These are phyloP conservation scores for Boletellus emodensis DNA, from an alignment of 768 basidiomycete genomes.

Conservation along the genomic window DNA sequence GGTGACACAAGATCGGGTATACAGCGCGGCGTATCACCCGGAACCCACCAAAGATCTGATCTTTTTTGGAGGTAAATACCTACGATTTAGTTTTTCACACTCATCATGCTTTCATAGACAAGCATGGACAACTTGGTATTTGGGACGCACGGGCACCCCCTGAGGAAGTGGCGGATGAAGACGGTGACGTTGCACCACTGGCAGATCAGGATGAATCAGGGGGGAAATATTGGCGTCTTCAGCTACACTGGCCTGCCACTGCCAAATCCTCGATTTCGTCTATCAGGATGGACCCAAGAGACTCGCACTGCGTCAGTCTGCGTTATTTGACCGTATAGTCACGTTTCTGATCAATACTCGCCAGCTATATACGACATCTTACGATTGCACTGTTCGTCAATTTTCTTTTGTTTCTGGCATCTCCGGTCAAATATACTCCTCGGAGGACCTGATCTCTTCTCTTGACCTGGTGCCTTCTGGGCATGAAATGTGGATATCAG, in stretches of 20 bases:
- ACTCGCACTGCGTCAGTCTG: conserved; percentile 62
- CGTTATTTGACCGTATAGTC: background rate
- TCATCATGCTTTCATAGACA: conserved; percentile 48
- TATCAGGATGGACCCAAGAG: conserved; percentile 71
- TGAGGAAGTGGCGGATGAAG: conserved; percentile 66
- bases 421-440: conserved; percentile 65
- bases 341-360: background rate
- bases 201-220: conserved; percentile 46
- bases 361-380: conserved; percentile 77
- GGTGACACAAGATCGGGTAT: conserved; percentile 70
- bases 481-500: conserved; percentile 83
- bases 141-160: conserved; percentile 77
- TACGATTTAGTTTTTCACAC: background rate
- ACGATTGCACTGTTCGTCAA: conserved; percentile 73
- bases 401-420: conserved; percentile 70
- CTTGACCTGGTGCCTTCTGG: conserved; percentile 67
- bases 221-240: conserved; percentile 79
- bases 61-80: conserved; percentile 71
- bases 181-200: conserved; percentile 44
- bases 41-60: conserved; percentile 75
- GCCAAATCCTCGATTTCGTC: conserved; percentile 76
- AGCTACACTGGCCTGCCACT: conserved; percentile 80
- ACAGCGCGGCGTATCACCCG: conserved; percentile 78
- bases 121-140: conserved; percentile 77
- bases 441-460: conserved; percentile 62